These are phyloP conservation scores for Hymenoscyphus repandus DNA, from an alignment of 2,329 filamentous ascomycete species.

Conservation along the genomic window DNA sequence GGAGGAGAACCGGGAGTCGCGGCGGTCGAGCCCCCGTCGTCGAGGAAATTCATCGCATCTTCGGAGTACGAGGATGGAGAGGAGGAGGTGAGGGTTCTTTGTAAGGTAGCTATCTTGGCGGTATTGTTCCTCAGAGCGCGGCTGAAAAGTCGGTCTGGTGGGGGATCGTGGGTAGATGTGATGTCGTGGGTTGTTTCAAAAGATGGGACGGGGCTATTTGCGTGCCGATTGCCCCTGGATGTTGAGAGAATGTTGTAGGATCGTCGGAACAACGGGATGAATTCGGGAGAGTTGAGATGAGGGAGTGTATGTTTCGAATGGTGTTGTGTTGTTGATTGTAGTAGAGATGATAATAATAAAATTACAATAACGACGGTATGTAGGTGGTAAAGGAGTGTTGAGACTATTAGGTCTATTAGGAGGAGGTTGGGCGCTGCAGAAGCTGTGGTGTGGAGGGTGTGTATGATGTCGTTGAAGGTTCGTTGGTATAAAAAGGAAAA, in stretches of 20 bases:
- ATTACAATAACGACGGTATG: too few species aligned
- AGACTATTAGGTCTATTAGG: too few species aligned
- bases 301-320: neutral
- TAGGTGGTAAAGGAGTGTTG: too few species aligned
- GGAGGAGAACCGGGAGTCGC: slow-evolving; percentile 61
- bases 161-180: neutral
- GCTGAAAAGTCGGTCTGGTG: neutral
- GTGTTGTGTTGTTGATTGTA: too few species aligned
- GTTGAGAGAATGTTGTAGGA: neutral
- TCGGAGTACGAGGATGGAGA: slow-evolving; percentile 18
- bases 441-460: slow-evolving; percentile 2
- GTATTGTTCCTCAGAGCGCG: slow-evolving; percentile 6
- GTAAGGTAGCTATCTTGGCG: slow-evolving; percentile 31
- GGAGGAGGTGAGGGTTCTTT: slow-evolving; percentile 21
- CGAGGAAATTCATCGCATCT: slow-evolving; percentile 28
- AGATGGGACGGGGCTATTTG: neutral
- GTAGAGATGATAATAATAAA: too few species aligned
- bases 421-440: slow-evolving; percentile 10
- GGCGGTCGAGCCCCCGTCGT: slow-evolving; percentile 19
- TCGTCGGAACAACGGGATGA: neutral
- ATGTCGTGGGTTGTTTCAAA: slow-evolving; percentile 6
- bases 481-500: slow-evolving; percentile 1
- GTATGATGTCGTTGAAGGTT: neutral
- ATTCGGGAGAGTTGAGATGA: neutral
- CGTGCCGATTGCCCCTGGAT: slow-evolving; percentile 1